Conservation (phyloP, 352 stramenopile genomes). For the Hyphochytrium catenoides region DNA sequence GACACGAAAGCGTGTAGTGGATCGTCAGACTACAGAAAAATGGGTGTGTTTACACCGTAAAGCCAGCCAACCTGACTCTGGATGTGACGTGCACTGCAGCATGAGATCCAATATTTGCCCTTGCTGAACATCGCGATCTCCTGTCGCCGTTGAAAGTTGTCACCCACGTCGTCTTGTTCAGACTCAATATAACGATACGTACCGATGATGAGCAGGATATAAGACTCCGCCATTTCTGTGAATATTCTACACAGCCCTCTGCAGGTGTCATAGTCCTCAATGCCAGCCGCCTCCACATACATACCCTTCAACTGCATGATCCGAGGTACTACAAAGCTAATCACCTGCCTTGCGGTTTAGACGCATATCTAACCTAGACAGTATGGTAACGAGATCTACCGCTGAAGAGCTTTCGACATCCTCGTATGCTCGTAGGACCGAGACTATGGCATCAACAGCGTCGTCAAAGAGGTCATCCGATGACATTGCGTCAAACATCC, state of each 20-base stretch:
- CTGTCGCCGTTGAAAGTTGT: too few species aligned
- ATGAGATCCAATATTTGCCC: conserved; percentile 31
- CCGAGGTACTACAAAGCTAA: not conserved
- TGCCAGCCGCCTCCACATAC: not conserved
- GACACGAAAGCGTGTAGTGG: not conserved
- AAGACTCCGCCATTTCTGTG: conserved; percentile 63
- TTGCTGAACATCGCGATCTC: too few species aligned
- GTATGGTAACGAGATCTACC: conserved; percentile 2
- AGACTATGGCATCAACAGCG: conserved; percentile 45
- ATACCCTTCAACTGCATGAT: not conserved
- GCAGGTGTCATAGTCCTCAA: conserved; percentile 43
- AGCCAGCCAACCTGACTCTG: conserved; percentile 4
- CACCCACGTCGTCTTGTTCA: too few species aligned
- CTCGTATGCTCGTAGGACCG: conserved; percentile 35
- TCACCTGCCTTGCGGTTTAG: not conserved
- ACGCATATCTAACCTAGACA: not conserved
- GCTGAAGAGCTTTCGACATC: conserved; percentile 17
- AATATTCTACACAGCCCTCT: conserved; percentile 59
- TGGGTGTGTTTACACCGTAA: not conserved
- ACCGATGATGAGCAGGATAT: too few species aligned
- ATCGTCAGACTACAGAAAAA: not conserved
- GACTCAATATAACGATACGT: too few species aligned
- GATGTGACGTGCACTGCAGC: conserved; percentile 14
- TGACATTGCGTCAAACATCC: conserved; percentile 6
- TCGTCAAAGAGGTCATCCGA: conserved; percentile 43